A percentile compares a stretch with the other conserved stretches of the same genome.
phyloP scores from a whole-genome alignment of 305 asterid genomes.

The Solanum aculeatissimum region DNA sequence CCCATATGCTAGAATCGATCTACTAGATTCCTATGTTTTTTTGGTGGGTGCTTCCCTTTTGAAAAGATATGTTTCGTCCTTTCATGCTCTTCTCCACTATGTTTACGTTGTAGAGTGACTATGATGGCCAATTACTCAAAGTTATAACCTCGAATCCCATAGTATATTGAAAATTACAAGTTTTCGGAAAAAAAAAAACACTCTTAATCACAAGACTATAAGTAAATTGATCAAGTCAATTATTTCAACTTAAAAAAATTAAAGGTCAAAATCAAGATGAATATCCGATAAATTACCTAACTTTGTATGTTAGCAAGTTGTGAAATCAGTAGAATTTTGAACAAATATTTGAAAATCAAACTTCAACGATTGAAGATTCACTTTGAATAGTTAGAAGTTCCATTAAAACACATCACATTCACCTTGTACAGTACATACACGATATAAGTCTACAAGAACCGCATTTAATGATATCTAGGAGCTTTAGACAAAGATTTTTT shows the following conservation, averaged over 20 bases:
- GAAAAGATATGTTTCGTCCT: not conserved
- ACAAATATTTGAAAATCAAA: not conserved
- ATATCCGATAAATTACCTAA: not conserved
- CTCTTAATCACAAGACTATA: not conserved
- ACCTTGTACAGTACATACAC: not conserved
- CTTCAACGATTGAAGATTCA: not conserved
- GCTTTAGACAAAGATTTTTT: not conserved
- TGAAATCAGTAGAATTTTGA: not conserved
- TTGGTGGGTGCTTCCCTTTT: not conserved
- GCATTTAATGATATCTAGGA: not conserved
- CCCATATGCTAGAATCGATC: not conserved
- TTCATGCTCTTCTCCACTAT: not conserved
- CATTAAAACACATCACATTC: not conserved
- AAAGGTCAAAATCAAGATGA: not conserved
- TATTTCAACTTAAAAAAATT: not conserved
- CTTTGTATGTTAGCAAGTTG: not conserved
- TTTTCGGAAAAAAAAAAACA: not conserved
- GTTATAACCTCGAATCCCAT: not conserved
- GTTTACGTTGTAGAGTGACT: not conserved
- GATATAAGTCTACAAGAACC: not conserved
- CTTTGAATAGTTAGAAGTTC: not conserved
- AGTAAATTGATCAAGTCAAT: not conserved
- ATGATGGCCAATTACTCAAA: not conserved
- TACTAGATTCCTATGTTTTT: not conserved
- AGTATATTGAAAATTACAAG: not conserved